Base-by-base conservation (phyloP, 1,139 yeast species). In the Pneumocystis wakefieldiae region DNA sequence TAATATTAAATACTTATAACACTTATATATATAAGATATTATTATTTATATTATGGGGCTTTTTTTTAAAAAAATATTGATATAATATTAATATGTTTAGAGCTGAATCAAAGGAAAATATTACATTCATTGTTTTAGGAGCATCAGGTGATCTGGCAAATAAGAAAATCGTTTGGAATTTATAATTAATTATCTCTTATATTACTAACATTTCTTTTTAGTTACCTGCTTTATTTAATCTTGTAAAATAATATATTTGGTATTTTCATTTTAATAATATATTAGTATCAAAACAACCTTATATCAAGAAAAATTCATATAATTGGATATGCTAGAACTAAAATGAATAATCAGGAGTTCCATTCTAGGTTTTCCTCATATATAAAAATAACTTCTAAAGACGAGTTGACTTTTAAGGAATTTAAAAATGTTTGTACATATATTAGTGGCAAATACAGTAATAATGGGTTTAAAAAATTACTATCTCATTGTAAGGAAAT, bases 71-170 rank as follows among this genome's bases (percentile, higher is more conserved):
- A 17, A 48, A 10, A 8, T 12, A 48, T 24, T 17, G 6, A 42
- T 48, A 24, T 48, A 14, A 24, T 24, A 48, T 24, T 48, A 24
- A 48, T 19, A 24, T 48, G 10, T 48, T 48, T 39, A 48, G 55
- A 48, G 17, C 15, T 57, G 24, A 29, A 29, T 19, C 29, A 19
- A 29, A 57, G 24, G 59, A 37, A 37, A 28, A 57, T 14, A 57
- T 39, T 37, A 37, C 59, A 39, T 81, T 92, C 71, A 88, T 86
- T 57, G 96, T 92, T 39, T 87, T 91, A 70, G 97, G 98, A 62
- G 98, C 98, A 62, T 87, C 96, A 57, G 98, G 98, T 62, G 97
- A 92, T 74, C 80, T 92, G 69, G 97, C 98, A 63, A 90, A 90
- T 77, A 92, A 92, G 84, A 92, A 92, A 79, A 92, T 97, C 2